Conservation (phyloP, 108 stramenopile genomes). For the Aureococcus anophagefferens region DNA sequence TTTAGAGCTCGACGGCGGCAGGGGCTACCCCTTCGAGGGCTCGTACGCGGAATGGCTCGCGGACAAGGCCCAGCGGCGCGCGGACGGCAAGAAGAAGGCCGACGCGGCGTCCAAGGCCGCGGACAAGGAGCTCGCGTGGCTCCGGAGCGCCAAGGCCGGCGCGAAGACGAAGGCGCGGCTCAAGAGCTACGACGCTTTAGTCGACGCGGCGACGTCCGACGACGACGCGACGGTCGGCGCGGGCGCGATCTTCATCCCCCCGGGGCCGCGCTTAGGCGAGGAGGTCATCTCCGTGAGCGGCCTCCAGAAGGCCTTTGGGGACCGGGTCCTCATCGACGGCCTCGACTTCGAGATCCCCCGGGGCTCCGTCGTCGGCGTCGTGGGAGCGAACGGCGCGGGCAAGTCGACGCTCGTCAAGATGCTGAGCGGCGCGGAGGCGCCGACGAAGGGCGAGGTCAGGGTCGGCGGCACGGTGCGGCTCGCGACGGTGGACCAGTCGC, state of each 20-base stretch:
- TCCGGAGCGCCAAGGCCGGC: conserved; percentile 75
- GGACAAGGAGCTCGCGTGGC: conserved; percentile 75
- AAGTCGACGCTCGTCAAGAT: conserved; percentile 81
- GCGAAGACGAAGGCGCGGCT: conserved; percentile 80
- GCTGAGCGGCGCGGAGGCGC: conserved; percentile 65
- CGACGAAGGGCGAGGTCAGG: conserved; percentile 64
- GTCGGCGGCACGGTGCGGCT: conserved; percentile 78
- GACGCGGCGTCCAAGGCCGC: conserved; percentile 69
- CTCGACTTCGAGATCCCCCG: conserved; percentile 71
- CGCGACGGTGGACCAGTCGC: conserved; percentile 80
- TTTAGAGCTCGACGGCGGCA: conserved; percentile 83
- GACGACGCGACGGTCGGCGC: conserved; percentile 50
- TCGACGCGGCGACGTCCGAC: conserved; percentile 60
- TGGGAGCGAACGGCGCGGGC: conserved; percentile 69
- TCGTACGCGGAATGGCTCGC: conserved; percentile 88
- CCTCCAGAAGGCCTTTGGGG: conserved; percentile 63
- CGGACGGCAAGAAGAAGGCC: conserved; percentile 64
- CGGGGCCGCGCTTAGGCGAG: conserved; percentile 76
- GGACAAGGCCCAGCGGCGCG: conserved; percentile 55
- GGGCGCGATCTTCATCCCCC: conserved; percentile 88
- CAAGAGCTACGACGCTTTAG: conserved; percentile 73
- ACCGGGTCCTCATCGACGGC: conserved; percentile 70
- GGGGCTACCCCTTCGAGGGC: conserved; percentile 83
- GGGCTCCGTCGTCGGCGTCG: conserved; percentile 79
- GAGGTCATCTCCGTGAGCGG: conserved; percentile 66